phyloP scores from a whole-genome alignment of 371 early-diverging fungal genomes.

The Dinochytrium kinnereticum region DNA sequence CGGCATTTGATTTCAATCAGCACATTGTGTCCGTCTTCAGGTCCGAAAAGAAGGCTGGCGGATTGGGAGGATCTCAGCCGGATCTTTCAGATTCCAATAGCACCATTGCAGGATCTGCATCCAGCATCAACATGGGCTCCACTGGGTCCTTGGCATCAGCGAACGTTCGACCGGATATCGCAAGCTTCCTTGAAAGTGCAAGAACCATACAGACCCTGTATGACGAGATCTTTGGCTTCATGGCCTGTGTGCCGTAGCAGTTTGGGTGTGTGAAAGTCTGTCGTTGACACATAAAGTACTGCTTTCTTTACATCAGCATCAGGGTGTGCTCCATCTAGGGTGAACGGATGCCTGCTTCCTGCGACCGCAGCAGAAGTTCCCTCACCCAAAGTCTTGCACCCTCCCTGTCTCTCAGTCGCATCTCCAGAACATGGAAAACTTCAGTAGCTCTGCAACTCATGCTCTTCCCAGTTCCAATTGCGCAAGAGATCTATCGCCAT shows the following conservation, averaged over 20 bases:
- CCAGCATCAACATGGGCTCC: not conserved
- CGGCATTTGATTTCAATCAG: slow-evolving; percentile 50
- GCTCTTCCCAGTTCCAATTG: no score
- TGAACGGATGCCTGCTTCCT: no score
- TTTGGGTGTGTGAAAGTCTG: not conserved
- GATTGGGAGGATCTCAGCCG: not conserved
- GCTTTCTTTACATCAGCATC: no score
- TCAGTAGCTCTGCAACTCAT: no score
- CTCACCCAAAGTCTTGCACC: no score
- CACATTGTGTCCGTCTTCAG: slow-evolving; percentile 39
- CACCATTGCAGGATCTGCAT: not conserved
- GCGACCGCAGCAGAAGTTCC: no score
- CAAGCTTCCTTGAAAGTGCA: not conserved
- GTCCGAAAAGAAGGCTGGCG: slow-evolving; percentile 28
- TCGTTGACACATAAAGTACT: no score
- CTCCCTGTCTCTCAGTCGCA: no score
- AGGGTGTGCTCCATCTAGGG: no score
- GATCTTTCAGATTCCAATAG: not conserved
- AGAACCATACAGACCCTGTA: not conserved
- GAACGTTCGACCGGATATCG: not conserved
- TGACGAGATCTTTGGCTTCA: not conserved
- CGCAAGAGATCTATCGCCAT: no score
- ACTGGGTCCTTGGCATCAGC: not conserved
- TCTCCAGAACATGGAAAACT: no score
- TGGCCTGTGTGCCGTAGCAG: not conserved